Evolutionary conservation across 2,329 filamentous ascomycete species (phyloP).

Genomic region (Arthrobotrys iridis): DNA sequence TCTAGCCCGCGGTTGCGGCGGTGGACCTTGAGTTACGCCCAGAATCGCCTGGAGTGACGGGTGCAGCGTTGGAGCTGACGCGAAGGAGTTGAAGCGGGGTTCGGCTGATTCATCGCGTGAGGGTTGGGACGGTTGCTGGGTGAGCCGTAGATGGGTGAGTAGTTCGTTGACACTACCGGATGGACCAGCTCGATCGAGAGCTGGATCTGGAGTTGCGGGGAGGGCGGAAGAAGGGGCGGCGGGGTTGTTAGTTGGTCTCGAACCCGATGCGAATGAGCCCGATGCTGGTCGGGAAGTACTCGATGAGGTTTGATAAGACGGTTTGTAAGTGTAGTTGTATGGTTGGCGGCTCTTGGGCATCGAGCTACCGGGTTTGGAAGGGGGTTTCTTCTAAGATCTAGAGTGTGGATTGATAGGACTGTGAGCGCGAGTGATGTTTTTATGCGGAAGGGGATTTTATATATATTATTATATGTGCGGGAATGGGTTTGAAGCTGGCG

Average conservation of each 20-base stretch:
- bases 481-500: no score
- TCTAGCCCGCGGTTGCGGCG: constrained; percentile 53
- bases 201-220: background rate
- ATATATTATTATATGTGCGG: no score
- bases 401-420: no score
- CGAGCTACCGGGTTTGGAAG: constrained; percentile 1
- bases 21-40: constrained; percentile 33
- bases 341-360: constrained; percentile 53
- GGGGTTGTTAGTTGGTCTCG: background rate
- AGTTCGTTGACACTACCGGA: constrained; percentile 55
- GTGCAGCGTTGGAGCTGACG: constrained; percentile 56
- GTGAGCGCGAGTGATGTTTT: no score
- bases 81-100: constrained; percentile 7
- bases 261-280: constrained; percentile 20
- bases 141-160: constrained; percentile 56
- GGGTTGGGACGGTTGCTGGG: constrained; percentile 24
- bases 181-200: background rate
- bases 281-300: background rate
- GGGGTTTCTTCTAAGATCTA: no score
- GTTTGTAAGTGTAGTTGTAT: constrained; percentile 54
- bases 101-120: constrained; percentile 15
- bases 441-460: no score
- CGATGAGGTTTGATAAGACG: constrained; percentile 39
- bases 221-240: background rate
- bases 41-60: constrained; percentile 57